Conservation (phyloP, 345 rosid species). For the Pugionium dolabratum region DNA sequence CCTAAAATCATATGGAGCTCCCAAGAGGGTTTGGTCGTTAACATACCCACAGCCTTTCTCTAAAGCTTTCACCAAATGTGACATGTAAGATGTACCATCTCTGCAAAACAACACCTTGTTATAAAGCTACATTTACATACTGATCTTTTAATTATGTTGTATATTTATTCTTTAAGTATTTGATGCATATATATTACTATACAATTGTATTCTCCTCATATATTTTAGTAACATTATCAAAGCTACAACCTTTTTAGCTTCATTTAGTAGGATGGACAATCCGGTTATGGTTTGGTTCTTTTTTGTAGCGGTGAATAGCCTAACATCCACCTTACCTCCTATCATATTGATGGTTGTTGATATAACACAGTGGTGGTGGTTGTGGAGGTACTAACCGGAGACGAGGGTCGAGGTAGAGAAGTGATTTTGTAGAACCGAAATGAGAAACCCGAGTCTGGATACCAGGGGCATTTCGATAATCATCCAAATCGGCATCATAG, state of each 20-base stretch:
- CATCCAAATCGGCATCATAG: conserved; percentile 62
- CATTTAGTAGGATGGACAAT: not conserved
- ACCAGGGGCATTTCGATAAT: conserved; percentile 71
- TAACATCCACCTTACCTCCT: not conserved
- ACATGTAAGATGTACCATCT: conserved; percentile 65
- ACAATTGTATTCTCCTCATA: not conserved
- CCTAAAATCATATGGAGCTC: conserved; percentile 93
- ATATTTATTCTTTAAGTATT: not conserved
- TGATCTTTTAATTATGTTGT: not conserved
- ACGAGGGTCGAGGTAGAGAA: conserved; percentile 65
- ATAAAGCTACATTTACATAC: not conserved
- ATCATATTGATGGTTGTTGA: not conserved
- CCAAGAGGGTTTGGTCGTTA: conserved; percentile 57
- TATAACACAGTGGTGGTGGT: not conserved
- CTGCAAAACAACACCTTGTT: conserved; percentile 17
- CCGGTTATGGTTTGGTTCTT: not conserved
- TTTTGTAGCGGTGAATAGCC: not conserved
- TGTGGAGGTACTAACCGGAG: conserved; percentile 54
- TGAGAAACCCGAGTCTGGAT: conserved; percentile 61
- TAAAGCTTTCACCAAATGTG: conserved; percentile 59
- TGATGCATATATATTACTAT: not conserved
- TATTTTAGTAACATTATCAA: not conserved
- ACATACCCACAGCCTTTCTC: conserved; percentile 56
- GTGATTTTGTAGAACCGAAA: conserved; percentile 75
- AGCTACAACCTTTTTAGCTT: conserved; percentile 8